These are phyloP conservation scores for Lentinula raphanica DNA, from an alignment of 768 basidiomycete genomes.

Conservation along the genomic window DNA sequence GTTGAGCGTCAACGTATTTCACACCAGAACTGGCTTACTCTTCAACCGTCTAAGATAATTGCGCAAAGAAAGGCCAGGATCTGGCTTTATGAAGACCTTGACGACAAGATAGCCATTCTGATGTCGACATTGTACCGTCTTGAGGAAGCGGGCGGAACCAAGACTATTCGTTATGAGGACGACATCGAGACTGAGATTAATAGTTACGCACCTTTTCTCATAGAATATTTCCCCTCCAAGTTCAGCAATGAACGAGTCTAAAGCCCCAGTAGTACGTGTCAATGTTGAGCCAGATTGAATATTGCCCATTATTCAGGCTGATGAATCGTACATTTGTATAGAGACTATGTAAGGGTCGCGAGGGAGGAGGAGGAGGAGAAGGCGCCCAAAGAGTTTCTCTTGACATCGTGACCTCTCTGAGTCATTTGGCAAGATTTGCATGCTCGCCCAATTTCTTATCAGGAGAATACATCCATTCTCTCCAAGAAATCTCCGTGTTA, in stretches of 20 bases:
- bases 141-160: slow-evolving; percentile 68
- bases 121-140: slow-evolving; percentile 87
- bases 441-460: slow-evolving; percentile 6
- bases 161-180: slow-evolving; percentile 35
- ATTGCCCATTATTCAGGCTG: slow-evolving; percentile 61
- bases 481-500: background rate
- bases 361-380: background rate
- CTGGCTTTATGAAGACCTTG: slow-evolving; percentile 95
- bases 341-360: background rate
- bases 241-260: slow-evolving; percentile 90
- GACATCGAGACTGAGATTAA: background rate
- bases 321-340: background rate
- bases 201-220: slow-evolving; percentile 73
- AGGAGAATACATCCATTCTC: background rate
- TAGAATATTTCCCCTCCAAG: slow-evolving; percentile 83
- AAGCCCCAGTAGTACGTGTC: slow-evolving; percentile 69
- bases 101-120: slow-evolving; percentile 78
- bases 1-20: background rate
- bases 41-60: slow-evolving; percentile 76
- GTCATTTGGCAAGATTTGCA: slow-evolving; percentile 1
- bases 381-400: background rate
- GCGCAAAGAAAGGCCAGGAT: slow-evolving; percentile 74
- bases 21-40: slow-evolving; percentile 35
- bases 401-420: slow-evolving; percentile 1
- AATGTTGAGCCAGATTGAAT: slow-evolving; percentile 65